Evolutionary conservation across 1,284 basidiomycete genomes (phyloP).

Genomic region (Lentinus polychrous): DNA sequence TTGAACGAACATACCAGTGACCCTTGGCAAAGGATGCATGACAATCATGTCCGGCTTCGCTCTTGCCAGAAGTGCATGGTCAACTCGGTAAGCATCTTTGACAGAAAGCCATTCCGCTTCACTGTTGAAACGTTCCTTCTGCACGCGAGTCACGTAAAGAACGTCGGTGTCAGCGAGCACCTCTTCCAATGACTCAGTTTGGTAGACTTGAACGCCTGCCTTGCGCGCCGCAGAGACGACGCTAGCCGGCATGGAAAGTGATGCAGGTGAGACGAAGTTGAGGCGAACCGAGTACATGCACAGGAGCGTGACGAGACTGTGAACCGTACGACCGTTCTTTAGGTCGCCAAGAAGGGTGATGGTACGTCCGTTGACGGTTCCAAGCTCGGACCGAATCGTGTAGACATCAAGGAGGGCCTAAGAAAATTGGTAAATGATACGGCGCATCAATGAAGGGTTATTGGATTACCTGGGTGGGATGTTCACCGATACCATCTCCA

Average conservation of each 20-base stretch:
- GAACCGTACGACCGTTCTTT: slow-evolving; percentile 97
- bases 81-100: slow-evolving; percentile 90
- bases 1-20: slow-evolving; percentile 58
- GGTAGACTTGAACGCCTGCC: slow-evolving; percentile 73
- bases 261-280: slow-evolving; percentile 92
- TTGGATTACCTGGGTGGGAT: slow-evolving; percentile 81
- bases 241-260: slow-evolving; percentile 86
- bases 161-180: slow-evolving; percentile 94
- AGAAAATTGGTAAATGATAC: slow-evolving; percentile 1
- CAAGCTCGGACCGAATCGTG: slow-evolving; percentile 96
- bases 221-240: slow-evolving; percentile 82
- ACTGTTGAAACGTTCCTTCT: slow-evolving; percentile 89
- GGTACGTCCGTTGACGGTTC: slow-evolving; percentile 94
- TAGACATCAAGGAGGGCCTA: slow-evolving; percentile 91
- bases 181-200: slow-evolving; percentile 84
- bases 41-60: slow-evolving; percentile 98
- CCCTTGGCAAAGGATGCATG: slow-evolving; percentile 94
- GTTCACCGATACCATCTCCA: slow-evolving; percentile 96
- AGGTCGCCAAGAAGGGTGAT: slow-evolving; percentile 95
- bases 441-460: neutral
- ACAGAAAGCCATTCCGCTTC: slow-evolving; percentile 85
- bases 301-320: slow-evolving; percentile 90
- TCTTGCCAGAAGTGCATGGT: slow-evolving; percentile 86
- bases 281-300: slow-evolving; percentile 91
- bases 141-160: slow-evolving; percentile 93